A percentile compares a stretch with the other conserved stretches of the same genome.
Evolutionary conservation across 1,139 yeast genomes (phyloP).

Genomic region (Hyphopichia buzzinii): DNA sequence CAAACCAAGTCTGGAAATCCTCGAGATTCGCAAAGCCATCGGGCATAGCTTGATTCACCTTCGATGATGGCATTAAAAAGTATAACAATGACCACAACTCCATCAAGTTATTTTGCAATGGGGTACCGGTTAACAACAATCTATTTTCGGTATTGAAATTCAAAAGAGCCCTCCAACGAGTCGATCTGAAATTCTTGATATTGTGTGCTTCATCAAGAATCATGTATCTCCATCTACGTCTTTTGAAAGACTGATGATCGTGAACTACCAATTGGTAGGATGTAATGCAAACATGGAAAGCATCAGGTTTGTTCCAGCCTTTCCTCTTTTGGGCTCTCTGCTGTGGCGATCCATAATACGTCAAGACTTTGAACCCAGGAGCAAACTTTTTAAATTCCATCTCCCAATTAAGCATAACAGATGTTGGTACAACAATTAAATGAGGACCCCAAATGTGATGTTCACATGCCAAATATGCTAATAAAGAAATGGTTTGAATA

Average conservation of each 20-base stretch:
- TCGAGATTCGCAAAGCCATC: slow-evolving; percentile 95
- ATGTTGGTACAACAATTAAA: slow-evolving; percentile 93
- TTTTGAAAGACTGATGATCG: slow-evolving; percentile 89
- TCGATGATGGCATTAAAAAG: slow-evolving; percentile 91
- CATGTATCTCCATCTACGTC: slow-evolving; percentile 95
- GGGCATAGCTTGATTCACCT: slow-evolving; percentile 71
- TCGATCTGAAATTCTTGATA: slow-evolving; percentile 92
- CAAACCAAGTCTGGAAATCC: slow-evolving; percentile 98
- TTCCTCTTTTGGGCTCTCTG: slow-evolving; percentile 93
- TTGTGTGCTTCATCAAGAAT: slow-evolving; percentile 98
- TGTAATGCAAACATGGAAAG: slow-evolving; percentile 95
- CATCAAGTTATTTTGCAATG: slow-evolving; percentile 86
- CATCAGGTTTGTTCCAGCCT: slow-evolving; percentile 96
- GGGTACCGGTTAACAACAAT: slow-evolving; percentile 89
- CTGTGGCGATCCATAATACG: slow-evolving; percentile 97
- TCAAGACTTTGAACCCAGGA: slow-evolving; percentile 93
- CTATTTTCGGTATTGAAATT: slow-evolving; percentile 92
- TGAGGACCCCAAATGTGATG: slow-evolving; percentile 98
- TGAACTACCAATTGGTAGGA: slow-evolving; percentile 96
- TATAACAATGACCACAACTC: slow-evolving; percentile 93
- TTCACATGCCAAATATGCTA: slow-evolving; percentile 88
- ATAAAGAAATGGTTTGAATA: slow-evolving; percentile 87
- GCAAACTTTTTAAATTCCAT: slow-evolving; percentile 99
- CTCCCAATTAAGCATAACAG: slow-evolving; percentile 99
- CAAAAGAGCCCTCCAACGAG: slow-evolving; percentile 93